Evolutionary conservation across 2,329 filamentous ascomycete genomes (phyloP), one percentile per base, ranked within the genome.

Genomic region (Alternaria conjuncta): DNA sequence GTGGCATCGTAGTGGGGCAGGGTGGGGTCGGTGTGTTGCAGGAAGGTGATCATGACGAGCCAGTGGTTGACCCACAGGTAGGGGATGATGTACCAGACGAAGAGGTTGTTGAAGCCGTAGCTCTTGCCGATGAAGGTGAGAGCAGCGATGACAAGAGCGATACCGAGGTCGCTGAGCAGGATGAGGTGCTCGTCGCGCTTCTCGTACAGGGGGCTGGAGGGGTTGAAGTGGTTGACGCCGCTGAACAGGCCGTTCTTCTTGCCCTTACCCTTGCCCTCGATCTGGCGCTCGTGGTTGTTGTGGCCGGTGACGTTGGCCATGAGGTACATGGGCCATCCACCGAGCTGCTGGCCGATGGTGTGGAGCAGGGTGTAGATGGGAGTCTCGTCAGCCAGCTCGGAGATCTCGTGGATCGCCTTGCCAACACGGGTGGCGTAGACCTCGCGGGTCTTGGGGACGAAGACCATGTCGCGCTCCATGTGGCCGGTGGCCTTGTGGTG

Each of bases 61-160:
- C 95, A 98, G 88, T 97, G 94, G 88, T 98, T 97, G 60, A 97
- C 94, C 95, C 95, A 97, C 65, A 97, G 86, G 81, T 98, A 99
- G 41, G 96, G 96, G 63, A 96, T 78, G 77, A 94, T 89, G 84
- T 99, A 99, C 95, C 96, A 98, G 67, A 99, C 91, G 64, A 92
- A 84, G 80, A 98, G 85, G 85, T 97, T 98, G 78, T 85, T 80
- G 86, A 90, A 95, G 77, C 96, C 96, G 73, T 90, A 97, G 60
- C 82, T 92, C 81, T 89, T 89, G 74, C 90, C 90, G 70, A 97
- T 84, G 74, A 86, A 86, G 82, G 87, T 87, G 64, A 97, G 86
- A 55, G 82, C 84, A 64, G 86, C 83, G 60, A 84, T 83, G 60
- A 86, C 87, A 75, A 96, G 84, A 66, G 84, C 76, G 43, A 86